Percentiles rank a stretch among this genome's conserved stretches.
These are phyloP conservation scores for Pseudogymnoascus sp. DNA, from an alignment of 2,329 filamentous ascomycete genomes.

Conservation along the genomic window DNA sequence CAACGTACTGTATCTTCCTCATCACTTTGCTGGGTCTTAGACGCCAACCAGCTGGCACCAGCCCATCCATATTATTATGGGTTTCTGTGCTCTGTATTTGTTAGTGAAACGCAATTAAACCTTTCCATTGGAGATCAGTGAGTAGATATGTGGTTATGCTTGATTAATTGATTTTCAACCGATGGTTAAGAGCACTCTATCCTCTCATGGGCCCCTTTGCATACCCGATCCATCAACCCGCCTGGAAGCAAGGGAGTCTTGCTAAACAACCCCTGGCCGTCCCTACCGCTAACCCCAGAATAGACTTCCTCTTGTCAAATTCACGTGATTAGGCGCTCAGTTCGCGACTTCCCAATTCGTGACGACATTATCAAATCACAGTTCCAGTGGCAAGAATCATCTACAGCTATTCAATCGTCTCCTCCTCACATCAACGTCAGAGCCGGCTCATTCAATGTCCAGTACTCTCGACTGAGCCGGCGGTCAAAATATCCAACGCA, in stretches of 20 bases:
- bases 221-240: not conserved
- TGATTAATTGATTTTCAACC: not conserved
- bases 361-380: slow-evolving; percentile 6
- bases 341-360: not conserved
- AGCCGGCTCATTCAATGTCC: not conserved
- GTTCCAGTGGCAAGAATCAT: not conserved
- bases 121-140: not conserved
- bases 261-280: not conserved
- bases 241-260: not conserved
- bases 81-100: not conserved
- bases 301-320: not conserved
- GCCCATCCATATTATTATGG: not conserved
- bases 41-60: slow-evolving; percentile 3
- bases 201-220: not conserved
- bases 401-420: not conserved
- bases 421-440: not conserved
- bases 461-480: not conserved
- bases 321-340: not conserved
- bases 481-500: not conserved
- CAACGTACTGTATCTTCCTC: not conserved
- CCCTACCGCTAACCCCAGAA: not conserved
- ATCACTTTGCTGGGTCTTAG: not conserved
- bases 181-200: not conserved
- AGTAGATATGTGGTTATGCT: not conserved
- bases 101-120: slow-evolving; percentile 1